Conservation (phyloP, 495 filamentous ascomycete genomes). For the Saxispiralis lemnorum region DNA sequence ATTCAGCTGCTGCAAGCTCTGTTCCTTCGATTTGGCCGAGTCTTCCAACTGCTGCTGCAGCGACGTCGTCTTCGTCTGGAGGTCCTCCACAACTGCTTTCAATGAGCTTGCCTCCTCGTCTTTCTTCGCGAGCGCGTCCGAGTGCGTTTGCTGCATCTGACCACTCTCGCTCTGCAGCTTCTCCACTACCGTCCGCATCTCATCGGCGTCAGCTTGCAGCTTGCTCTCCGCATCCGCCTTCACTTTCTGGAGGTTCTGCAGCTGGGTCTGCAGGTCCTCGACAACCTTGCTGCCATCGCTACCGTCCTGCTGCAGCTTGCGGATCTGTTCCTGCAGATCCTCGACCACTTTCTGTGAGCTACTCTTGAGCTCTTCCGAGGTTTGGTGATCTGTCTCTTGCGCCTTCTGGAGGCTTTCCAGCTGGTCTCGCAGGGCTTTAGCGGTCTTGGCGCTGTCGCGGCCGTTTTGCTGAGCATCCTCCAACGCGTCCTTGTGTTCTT, state of each 20-base stretch:
- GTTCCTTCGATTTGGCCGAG: background rate
- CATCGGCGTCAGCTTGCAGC: background rate
- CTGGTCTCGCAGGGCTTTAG: background rate
- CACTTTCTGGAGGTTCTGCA: slow-evolving; percentile 1
- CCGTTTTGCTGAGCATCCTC: background rate
- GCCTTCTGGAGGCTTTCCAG: slow-evolving; percentile 2
- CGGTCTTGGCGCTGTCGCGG: background rate
- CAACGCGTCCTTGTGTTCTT: background rate
- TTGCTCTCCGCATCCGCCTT: background rate
- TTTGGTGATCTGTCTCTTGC: background rate
- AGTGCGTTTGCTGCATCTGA: slow-evolving; percentile 2
- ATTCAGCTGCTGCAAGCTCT: background rate
- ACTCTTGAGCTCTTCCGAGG: background rate
- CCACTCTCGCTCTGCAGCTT: background rate
- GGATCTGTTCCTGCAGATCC: slow-evolving; percentile 1
- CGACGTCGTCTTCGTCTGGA: slow-evolving; percentile 3
- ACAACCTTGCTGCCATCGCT: background rate
- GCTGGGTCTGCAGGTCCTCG: slow-evolving; percentile 4
- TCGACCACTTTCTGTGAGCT: background rate
- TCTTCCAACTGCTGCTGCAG: slow-evolving; percentile 7
- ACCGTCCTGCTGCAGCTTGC: slow-evolving; percentile 2
- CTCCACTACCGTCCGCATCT: slow-evolving; percentile 1
- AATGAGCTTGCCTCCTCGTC: background rate
- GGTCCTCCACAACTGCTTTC: slow-evolving; percentile 1
- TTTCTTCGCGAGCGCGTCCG: slow-evolving; percentile 1